Conservation (phyloP, 108 stramenopile genomes). For the Schizochytrium sp. region DNA sequence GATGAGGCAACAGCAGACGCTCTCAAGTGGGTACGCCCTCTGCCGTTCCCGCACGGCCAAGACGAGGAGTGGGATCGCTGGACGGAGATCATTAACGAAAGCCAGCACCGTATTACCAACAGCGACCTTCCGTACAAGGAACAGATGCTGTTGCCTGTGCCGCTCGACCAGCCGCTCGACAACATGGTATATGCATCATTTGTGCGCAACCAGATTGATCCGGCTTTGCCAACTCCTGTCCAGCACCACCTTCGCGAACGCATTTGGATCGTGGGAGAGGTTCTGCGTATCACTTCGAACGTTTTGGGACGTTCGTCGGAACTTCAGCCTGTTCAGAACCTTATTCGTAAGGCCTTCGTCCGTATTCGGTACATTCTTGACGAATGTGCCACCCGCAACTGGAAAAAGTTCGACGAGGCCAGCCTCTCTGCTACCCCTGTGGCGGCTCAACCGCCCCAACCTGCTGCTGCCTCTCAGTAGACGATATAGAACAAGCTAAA, state of each 20-base stretch:
- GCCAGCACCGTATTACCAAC: conserved; percentile 54
- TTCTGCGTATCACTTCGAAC: conserved; percentile 33
- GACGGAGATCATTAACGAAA: conserved; percentile 53
- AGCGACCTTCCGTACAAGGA: conserved; percentile 38
- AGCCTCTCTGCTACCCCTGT: background rate
- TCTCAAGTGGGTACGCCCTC: conserved; percentile 35
- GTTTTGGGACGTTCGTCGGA: conserved; percentile 44
- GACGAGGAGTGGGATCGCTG: conserved; percentile 54
- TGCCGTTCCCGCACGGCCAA: background rate
- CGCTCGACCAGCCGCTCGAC: conserved; percentile 34
- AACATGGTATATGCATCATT: conserved; percentile 45
- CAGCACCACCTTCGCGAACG: conserved; percentile 57
- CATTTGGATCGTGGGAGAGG: conserved; percentile 57
- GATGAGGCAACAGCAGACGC: background rate
- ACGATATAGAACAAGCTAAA: no score
- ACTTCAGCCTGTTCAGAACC: conserved; percentile 51
- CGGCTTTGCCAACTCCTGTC: conserved; percentile 33
- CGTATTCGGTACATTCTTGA: conserved; percentile 57
- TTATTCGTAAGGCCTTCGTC: conserved; percentile 58
- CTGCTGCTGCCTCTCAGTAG: no score
- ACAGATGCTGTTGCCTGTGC: conserved; percentile 52
- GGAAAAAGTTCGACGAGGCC: conserved; percentile 60
- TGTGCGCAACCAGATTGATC: conserved; percentile 62
- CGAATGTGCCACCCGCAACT: conserved; percentile 46
- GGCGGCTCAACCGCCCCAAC: background rate